Evolutionary conservation across 331 rosid genomes (phyloP), one percentile per base, ranked within the genome.

Genomic region (Pyrus hybrid): DNA sequence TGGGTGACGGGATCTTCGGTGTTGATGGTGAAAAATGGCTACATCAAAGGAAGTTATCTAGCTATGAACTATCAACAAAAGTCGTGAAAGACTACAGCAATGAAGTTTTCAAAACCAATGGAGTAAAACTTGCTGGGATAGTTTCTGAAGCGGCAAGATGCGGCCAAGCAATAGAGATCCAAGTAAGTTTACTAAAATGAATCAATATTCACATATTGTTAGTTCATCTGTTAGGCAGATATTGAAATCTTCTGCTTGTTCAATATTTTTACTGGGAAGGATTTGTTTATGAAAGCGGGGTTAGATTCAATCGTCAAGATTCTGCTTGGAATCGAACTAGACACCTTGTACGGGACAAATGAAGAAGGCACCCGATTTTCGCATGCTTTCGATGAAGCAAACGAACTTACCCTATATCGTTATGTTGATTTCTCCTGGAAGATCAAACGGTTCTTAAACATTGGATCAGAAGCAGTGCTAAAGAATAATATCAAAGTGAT

Each of bases 11-110:
- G 22, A 60, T 77, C 49, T 77, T 77, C 76, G 23, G 66, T 3
- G 71, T 77, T 4, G 76, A 77, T 47, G 72, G 81, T 0, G 81
- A 77, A 63, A 77, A 53, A 30, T 77, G 81, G 81, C 29, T 14
- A 18, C 70, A 61, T 4, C 65, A 70, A 35, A 77, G 81, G 70
- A 77, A 77, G 29, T 7, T 77, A 8, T 66, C 76, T 1, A 62
- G 81, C 61, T 29, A 63, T 32, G 71, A 77, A 32, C 63, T 77
- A 21, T 70, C 76, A 23, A 63, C 81, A 8, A 77, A 62, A 33
- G 26, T 30, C 6, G 21, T 70, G 9, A 70, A 7, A 35, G 76
- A 77, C 57, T 70, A 70, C 56, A 70, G 81, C 65, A 16, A 20
- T 49, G 29, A 25, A 12, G 65, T 70, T 3, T 77, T 70, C 76